A percentile compares a stretch with the other conserved stretches of the same genome.
phyloP scores from a whole-genome alignment of 1,284 basidiomycete species.

The Microbotryum lychnidis-dioicae region DNA sequence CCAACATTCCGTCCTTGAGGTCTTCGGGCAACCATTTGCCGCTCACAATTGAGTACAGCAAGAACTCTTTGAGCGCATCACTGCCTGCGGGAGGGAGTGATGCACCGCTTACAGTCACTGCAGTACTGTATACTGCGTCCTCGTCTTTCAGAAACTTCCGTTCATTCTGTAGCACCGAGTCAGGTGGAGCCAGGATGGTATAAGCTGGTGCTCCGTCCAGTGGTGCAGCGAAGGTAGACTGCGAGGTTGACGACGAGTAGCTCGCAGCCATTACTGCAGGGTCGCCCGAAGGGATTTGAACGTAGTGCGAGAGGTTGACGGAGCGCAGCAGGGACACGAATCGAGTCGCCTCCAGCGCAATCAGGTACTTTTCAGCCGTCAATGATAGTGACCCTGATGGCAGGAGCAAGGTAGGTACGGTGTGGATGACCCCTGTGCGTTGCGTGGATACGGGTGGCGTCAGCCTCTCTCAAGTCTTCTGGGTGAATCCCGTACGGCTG shows the following conservation, averaged over 20 bases:
- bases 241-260: slow-evolving; percentile 23
- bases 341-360: slow-evolving; percentile 77
- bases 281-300: slow-evolving; percentile 57
- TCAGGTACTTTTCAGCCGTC: slow-evolving; percentile 85
- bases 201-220: slow-evolving; percentile 15
- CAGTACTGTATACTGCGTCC: slow-evolving; percentile 38
- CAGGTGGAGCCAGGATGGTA: slow-evolving; percentile 65
- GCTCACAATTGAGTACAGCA: slow-evolving; percentile 77
- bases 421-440: slow-evolving; percentile 65
- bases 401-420: slow-evolving; percentile 72
- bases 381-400: slow-evolving; percentile 66
- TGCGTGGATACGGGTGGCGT: background rate
- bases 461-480: background rate
- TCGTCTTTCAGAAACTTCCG: slow-evolving; percentile 3
- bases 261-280: slow-evolving; percentile 54
- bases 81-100: slow-evolving; percentile 57
- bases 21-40: slow-evolving; percentile 63
- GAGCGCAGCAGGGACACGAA: slow-evolving; percentile 84
- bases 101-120: slow-evolving; percentile 34
- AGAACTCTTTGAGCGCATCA: slow-evolving; percentile 55
- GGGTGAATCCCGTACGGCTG: background rate
- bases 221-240: slow-evolving; percentile 5
- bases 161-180: slow-evolving; percentile 59
- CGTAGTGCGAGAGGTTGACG: slow-evolving; percentile 63
- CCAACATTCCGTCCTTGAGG: slow-evolving; percentile 61